Base-by-base conservation (phyloP, 805 yeast species). In the Candida fluviatilis region DNA sequence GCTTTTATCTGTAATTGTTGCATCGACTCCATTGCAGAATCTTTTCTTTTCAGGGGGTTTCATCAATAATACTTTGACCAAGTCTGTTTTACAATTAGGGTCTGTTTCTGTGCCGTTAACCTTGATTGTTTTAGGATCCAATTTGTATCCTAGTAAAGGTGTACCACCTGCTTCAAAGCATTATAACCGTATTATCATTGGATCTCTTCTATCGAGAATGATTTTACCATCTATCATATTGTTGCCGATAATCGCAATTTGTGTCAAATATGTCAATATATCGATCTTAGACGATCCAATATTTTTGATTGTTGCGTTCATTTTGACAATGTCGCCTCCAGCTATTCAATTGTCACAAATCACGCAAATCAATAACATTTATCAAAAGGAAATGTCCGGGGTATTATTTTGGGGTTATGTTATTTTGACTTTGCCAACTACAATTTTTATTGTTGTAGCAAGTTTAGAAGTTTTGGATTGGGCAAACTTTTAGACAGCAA, bases 351-450 rank as follows among this genome's bases (percentile, higher is more conserved):
- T 84, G 40, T 81, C 89, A 17, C 95, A 84, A 55, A 84, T 84
- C 44, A 82, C 88, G 38, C 91, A 83, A 53, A 64, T 84, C 50
- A 84, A 84, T 55, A 82, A 78, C 48, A 68, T 84, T 33, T 84
- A 76, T 57, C 90, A 84, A 54, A 80, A 76, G 51, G 95, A 84
- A 58, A 84, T 84, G 91, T 82, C 86, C 0, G 87, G 87, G 19
- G 84, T 84, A 13, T 64, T 84, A 46, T 84, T 84, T 47, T 84
- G 90, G 84, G 91, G 93, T 4, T 84, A 84, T 49, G 91, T 78
- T 13, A 72, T 84, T 2, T 60, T 84, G 47, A 82, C 90, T 12
- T 66, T 84, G 38, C 95, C 95, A 0, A 80, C 84, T 3, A 82
- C 91, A 19, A 84, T 84, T 24, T 60, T 75, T 30, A 80, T 82